Base-by-base conservation (phyloP, 495 filamentous ascomycete species). In the Ramalina intermedia region DNA sequence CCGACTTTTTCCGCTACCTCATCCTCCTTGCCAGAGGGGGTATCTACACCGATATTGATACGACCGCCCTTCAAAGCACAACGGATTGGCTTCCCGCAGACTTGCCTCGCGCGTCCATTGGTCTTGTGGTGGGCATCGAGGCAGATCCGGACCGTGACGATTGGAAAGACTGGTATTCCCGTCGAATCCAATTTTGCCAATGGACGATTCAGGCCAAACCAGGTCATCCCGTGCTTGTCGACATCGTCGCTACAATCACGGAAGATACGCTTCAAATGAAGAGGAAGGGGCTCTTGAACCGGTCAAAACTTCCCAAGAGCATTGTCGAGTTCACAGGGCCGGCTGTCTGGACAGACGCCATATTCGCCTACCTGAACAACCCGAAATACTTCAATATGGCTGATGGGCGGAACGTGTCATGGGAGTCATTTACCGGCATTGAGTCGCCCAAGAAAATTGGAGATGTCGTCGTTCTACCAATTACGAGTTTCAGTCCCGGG, bases 171-270 rank as follows among this genome's bases (percentile, higher is more conserved):
- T 98, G 91, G 91, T 98, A 96, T 66, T 88, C 86, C 46, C 82
- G 91, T 46, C 74, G 91, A 24, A 87, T 98, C 44, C 91, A 98
- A 58, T 98, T 98, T 64, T 98, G 91, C 64, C 91, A 98, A 61
- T 98, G 91, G 91, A 98, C 91, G 4, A 95, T 98, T 45, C 90
- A 96, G 60, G 68, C 85, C 38, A 98, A 98, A 63, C 84, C 91
- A 0, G 91, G 91, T 7, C 91, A 98, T 58, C 91, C 91, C 0
- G 82, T 96, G 18, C 70, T 98, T 41, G 76, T 85, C 23, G 87
- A 96, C 49, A 77, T 96, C 45, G 85, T 98, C 24, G 74, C 85
- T 13, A 82, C 80, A 51, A 85, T 98, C 57, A 94, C 88, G 1
- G 70, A 84, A 54, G 78, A 87, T 59, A 82, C 89, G 6, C 68